A percentile compares a stretch with the other conserved stretches of the same genome.
Conservation (phyloP, 495 filamentous ascomycete species). For the Tuber calosporum region DNA sequence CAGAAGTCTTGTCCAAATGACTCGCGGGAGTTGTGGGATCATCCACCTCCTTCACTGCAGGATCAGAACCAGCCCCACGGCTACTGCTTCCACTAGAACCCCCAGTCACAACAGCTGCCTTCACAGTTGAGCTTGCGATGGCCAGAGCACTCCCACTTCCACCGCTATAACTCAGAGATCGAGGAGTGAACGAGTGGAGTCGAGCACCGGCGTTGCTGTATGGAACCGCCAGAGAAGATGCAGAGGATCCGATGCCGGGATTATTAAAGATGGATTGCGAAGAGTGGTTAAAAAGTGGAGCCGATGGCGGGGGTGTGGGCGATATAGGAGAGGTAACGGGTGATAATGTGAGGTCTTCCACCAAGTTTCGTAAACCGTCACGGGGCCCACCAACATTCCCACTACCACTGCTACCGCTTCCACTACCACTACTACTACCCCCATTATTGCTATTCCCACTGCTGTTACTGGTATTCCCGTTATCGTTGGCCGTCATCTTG, state of each 20-base stretch:
- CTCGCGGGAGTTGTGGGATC: constrained; percentile 42
- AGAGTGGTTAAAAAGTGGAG: constrained; percentile 17
- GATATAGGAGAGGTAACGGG: constrained; percentile 28
- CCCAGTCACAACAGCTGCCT: constrained; percentile 7
- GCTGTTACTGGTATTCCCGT: constrained; percentile 15
- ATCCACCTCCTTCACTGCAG: constrained; percentile 45
- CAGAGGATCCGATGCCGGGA: constrained; percentile 10
- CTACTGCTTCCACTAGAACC: constrained; percentile 5
- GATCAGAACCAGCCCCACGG: constrained; percentile 11
- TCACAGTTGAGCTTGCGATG: neutral
- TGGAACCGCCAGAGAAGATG: constrained; percentile 4
- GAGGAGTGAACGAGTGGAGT: constrained; percentile 30
- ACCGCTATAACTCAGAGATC: constrained; percentile 26
- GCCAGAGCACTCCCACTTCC: constrained; percentile 14
- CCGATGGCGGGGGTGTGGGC: constrained; percentile 11
- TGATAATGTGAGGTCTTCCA: constrained; percentile 28
- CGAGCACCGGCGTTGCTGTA: constrained; percentile 18
- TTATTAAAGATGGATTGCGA: constrained; percentile 37
- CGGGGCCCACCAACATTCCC: neutral
- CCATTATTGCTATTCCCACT: neutral
- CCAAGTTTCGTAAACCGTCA: constrained; percentile 25
- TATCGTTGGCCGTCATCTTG: neutral
- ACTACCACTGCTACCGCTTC: neutral
- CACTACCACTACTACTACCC: neutral
- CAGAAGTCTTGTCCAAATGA: constrained; percentile 34